Percentiles rank a stretch among this genome's conserved stretches.
These are phyloP conservation scores for Lichtheimia corymbifera DNA, from an alignment of 371 early-diverging fungal genomes.

Conservation along the genomic window DNA sequence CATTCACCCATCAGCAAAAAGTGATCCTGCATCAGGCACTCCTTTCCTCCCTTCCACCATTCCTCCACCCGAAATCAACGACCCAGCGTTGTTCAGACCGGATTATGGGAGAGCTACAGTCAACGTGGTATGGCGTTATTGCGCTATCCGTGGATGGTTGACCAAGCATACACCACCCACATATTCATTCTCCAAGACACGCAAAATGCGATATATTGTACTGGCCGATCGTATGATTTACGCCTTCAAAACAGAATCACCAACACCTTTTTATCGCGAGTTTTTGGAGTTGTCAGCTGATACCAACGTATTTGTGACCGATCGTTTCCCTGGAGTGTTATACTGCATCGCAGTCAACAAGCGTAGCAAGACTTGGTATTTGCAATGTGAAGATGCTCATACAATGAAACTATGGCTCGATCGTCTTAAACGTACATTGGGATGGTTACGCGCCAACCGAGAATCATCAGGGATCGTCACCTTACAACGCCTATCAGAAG, in stretches of 20 bases:
- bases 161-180: conserved; percentile 33
- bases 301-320: conserved; percentile 39
- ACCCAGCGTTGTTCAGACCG: conserved; percentile 2
- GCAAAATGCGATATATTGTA: conserved; percentile 32
- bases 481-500: not conserved
- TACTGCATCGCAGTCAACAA: conserved; percentile 41
- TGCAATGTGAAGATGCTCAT: conserved; percentile 35
- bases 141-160: conserved; percentile 33
- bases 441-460: conserved; percentile 18
- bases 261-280: conserved; percentile 23
- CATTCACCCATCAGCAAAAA: too few relatives aligned
- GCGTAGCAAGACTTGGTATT: conserved; percentile 25
- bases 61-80: not conserved
- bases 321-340: conserved; percentile 28
- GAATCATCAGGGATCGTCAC: conserved; percentile 7
- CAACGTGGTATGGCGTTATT: conserved; percentile 20
- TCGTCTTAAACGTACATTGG: conserved; percentile 28
- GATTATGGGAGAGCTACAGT: conserved; percentile 1
- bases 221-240: conserved; percentile 38
- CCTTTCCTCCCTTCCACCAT: not conserved
- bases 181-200: conserved; percentile 33
- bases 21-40: too few relatives aligned
- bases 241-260: conserved; percentile 33
- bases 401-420: conserved; percentile 40
- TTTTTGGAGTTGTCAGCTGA: conserved; percentile 33